Evolutionary conservation across 2,329 filamentous ascomycete genomes (phyloP).

Genomic region (Kalaharituber pfeilii): DNA sequence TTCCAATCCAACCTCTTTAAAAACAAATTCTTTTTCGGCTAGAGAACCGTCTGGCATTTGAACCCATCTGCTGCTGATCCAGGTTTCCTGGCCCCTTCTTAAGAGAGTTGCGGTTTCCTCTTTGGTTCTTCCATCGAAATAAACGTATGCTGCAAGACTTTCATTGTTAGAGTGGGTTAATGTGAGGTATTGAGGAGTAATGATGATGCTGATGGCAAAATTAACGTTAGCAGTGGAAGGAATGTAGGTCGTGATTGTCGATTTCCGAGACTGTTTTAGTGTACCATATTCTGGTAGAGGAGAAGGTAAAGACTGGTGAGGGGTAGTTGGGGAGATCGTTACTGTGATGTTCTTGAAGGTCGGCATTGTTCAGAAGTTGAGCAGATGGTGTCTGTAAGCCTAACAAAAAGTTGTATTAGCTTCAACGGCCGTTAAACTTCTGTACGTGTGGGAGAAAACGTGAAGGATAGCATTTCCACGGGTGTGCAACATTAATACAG

Average conservation of each 20-base stretch:
- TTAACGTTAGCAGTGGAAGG: conserved; percentile 70
- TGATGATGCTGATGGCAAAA: conserved; percentile 97
- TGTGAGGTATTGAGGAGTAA: conserved; percentile 76
- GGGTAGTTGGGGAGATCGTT: conserved; percentile 46
- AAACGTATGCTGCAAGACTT: conserved; percentile 96
- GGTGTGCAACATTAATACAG: too few species aligned
- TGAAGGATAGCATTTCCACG: neutral
- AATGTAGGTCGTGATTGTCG: conserved; percentile 92
- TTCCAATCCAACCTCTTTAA: conserved; percentile 89
- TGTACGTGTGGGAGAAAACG: neutral
- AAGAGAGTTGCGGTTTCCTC: conserved; percentile 93
- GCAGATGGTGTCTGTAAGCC: neutral
- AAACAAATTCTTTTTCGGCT: conserved; percentile 90
- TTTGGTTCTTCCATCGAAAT: conserved; percentile 88
- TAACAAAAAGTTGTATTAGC: neutral
- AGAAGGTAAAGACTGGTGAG: conserved; percentile 30
- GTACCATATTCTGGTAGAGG: conserved; percentile 86
- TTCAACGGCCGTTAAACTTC: neutral
- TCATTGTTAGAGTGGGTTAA: conserved; percentile 88
- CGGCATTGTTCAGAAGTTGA: conserved; percentile 41
- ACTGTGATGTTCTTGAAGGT: conserved; percentile 99
- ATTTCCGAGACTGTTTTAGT: conserved; percentile 78
- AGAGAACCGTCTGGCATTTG: conserved; percentile 83
- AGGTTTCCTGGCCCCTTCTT: conserved; percentile 86
- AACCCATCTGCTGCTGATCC: conserved; percentile 98